These are phyloP conservation scores for Sarocladiaceae sp. DNA, from an alignment of 2,329 filamentous ascomycete genomes.

Conservation along the genomic window DNA sequence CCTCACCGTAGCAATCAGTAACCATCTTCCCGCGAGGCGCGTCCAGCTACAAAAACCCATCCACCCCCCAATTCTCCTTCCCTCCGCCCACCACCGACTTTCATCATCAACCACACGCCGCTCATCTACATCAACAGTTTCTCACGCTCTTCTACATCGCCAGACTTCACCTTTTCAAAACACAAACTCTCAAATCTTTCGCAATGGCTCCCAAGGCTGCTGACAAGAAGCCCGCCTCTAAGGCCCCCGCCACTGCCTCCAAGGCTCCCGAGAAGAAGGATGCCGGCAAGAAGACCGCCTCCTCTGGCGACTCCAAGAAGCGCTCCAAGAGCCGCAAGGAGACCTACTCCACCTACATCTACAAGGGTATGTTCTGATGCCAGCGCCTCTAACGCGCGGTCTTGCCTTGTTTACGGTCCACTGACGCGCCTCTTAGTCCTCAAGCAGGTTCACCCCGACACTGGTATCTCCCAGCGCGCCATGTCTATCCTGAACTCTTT, in stretches of 20 bases:
- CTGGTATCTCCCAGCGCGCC: conserved; percentile 99
- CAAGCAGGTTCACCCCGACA: conserved; percentile 99
- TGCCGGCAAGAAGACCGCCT: conserved; percentile 98
- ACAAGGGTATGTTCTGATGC: conserved; percentile 71
- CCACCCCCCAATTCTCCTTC: conserved; percentile 45
- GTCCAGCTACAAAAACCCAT: conserved; percentile 59
- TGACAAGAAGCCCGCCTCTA: conserved; percentile 98
- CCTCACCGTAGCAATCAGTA: conserved; percentile 48
- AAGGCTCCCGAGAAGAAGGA: conserved; percentile 93
- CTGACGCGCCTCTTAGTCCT: conserved; percentile 60
- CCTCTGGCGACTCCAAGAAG: conserved; percentile 99
- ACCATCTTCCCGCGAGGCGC: conserved; percentile 43
- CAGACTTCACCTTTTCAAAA: conserved; percentile 14
- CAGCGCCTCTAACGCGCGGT: not conserved
- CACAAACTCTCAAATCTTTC: conserved; percentile 23
- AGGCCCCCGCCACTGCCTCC: conserved; percentile 76
- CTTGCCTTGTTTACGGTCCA: conserved; percentile 15
- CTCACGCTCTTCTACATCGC: conserved; percentile 12
- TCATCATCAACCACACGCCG: conserved; percentile 29
- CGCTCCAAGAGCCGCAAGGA: conserved; percentile 99
- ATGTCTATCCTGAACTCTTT: conserved; percentile 99
- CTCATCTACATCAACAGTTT: conserved; percentile 14
- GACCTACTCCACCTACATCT: conserved; percentile 99
- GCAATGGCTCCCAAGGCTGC: conserved; percentile 98
- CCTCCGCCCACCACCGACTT: conserved; percentile 39